Conservation (phyloP, 1,139 yeast genomes). For the Taphrina populina region DNA sequence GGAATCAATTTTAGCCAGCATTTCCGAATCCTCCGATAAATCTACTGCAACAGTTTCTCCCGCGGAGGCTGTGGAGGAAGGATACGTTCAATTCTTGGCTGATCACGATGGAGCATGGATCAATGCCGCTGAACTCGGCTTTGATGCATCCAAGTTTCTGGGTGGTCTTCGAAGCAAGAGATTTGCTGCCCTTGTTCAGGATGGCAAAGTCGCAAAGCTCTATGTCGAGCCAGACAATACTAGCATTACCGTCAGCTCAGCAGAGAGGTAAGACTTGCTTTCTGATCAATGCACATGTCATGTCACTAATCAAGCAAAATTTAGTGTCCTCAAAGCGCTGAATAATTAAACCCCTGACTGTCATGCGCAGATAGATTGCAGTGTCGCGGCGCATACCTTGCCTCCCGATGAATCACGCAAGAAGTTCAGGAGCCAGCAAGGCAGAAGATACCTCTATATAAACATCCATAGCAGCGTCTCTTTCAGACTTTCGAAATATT, state of each 20-base stretch:
- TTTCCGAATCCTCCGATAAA: not conserved
- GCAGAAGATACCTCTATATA: too few relatives aligned
- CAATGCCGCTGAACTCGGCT: slow-evolving; percentile 61
- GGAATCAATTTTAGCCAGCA: slow-evolving; percentile 9
- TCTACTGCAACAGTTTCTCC: slow-evolving; percentile 45
- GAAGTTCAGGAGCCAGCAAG: too few relatives aligned
- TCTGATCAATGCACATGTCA: too few relatives aligned
- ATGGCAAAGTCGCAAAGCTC: slow-evolving; percentile 64
- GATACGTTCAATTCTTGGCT: slow-evolving; percentile 57
- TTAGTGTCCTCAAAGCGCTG: too few relatives aligned
- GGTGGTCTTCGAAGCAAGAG: slow-evolving; percentile 74
- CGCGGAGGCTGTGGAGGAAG: slow-evolving; percentile 43
- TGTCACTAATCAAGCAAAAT: too few relatives aligned
- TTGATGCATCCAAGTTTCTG: slow-evolving; percentile 69
- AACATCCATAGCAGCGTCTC: too few relatives aligned
- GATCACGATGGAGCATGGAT: slow-evolving; percentile 75
- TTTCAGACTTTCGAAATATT: too few relatives aligned
- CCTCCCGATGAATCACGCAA: too few relatives aligned
- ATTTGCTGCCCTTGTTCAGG: slow-evolving; percentile 69
- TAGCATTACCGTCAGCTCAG: slow-evolving; percentile 27
- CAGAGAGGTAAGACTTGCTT: slow-evolving; percentile 30
- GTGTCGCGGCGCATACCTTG: too few relatives aligned
- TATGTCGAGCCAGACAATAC: slow-evolving; percentile 58
- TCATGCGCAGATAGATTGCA: too few relatives aligned
- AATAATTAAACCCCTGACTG: too few relatives aligned